Evolutionary conservation across 176 grass and related monocot genomes (phyloP).

Genomic region (Phragmites australis): DNA sequence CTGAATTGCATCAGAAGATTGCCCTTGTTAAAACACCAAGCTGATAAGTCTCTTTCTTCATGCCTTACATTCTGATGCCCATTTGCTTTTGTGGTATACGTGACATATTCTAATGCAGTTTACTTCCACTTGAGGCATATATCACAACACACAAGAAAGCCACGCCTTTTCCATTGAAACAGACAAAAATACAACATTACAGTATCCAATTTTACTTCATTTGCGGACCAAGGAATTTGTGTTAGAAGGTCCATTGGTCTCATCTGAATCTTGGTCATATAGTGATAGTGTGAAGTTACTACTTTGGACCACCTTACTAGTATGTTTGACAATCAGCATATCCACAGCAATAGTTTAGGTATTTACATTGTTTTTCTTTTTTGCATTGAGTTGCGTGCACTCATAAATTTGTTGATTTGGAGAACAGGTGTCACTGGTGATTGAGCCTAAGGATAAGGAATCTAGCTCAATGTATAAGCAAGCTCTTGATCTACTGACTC

Average conservation of each 20-base stretch:
- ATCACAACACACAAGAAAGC: background rate
- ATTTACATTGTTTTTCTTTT: background rate
- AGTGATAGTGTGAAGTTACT: background rate
- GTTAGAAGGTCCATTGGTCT: background rate
- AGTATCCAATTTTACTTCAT: background rate
- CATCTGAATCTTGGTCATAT: constrained; percentile 1
- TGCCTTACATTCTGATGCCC: background rate
- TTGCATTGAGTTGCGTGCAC: background rate
- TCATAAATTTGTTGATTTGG: constrained; percentile 37
- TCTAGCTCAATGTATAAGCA: constrained; percentile 95
- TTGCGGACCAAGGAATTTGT: background rate
- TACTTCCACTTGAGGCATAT: background rate
- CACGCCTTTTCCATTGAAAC: background rate
- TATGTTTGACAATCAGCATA: constrained; percentile 11
- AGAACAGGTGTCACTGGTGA: constrained; percentile 85
- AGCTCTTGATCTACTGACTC: constrained; percentile 88
- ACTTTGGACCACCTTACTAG: background rate
- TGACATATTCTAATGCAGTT: background rate
- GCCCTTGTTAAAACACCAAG: background rate
- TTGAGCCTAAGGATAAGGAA: constrained; percentile 97
- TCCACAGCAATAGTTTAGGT: background rate
- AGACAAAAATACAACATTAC: background rate
- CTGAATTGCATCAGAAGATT: constrained; percentile 10
- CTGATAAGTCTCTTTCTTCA: background rate
- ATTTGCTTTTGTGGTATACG: constrained; percentile 4